phyloP scores from a whole-genome alignment of 768 basidiomycete genomes.

The Dioszegia aurantiaca region DNA sequence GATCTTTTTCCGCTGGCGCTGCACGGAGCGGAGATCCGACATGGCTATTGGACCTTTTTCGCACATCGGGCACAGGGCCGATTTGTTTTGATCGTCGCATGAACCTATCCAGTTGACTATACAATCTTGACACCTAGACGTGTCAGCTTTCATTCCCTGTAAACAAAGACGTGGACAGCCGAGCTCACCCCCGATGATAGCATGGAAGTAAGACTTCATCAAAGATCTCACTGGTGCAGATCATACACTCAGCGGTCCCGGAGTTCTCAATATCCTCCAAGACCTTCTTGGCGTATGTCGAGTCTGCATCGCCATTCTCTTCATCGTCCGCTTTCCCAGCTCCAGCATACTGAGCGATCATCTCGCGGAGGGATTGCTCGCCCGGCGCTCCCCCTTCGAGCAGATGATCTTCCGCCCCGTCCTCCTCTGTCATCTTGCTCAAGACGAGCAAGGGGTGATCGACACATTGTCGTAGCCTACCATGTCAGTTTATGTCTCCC shows the following conservation, averaged over 20 bases:
- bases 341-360: conserved; percentile 46
- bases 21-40: conserved; percentile 42
- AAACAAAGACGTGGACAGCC: conserved; percentile 64
- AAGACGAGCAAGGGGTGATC: conserved; percentile 83
- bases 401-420: conserved; percentile 52
- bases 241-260: conserved; percentile 52
- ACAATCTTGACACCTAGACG: conserved; percentile 76
- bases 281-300: conserved; percentile 54
- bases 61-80: conserved; percentile 77
- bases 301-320: conserved; percentile 49
- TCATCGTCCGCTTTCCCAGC: conserved; percentile 42
- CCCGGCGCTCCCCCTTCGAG: conserved; percentile 35
- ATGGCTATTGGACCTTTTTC: conserved; percentile 43
- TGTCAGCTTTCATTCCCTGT: conserved; percentile 24
- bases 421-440: conserved; percentile 54
- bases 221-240: conserved; percentile 54
- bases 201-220: conserved; percentile 58
- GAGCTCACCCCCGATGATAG: conserved; percentile 41
- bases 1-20: conserved; percentile 34
- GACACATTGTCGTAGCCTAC: conserved; percentile 82
- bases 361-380: conserved; percentile 33
- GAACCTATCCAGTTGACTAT: conserved; percentile 69
- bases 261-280: conserved; percentile 55
- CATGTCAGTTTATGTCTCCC: background rate
- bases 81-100: conserved; percentile 67